A percentile compares a stretch with the other conserved stretches of the same genome.
These are phyloP conservation scores for Diaporthe vexans DNA, from an alignment of 2,329 filamentous ascomycete species.

Conservation along the genomic window DNA sequence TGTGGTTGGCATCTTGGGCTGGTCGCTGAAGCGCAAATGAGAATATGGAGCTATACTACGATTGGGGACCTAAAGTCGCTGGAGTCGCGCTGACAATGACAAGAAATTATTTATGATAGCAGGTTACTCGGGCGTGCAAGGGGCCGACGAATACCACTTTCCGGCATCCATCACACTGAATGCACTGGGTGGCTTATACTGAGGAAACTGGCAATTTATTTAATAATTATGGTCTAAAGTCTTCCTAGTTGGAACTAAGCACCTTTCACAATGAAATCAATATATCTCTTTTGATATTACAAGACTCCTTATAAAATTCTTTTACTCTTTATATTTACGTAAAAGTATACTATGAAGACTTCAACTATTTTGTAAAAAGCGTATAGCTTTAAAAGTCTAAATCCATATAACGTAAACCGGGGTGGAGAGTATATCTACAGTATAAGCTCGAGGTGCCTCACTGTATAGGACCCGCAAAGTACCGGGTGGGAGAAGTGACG, in stretches of 20 bases:
- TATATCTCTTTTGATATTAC: not conserved
- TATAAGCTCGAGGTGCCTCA: not conserved
- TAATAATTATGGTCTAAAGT: not conserved
- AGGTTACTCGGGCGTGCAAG: not conserved
- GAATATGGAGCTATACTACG: not conserved
- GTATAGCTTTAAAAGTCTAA: not conserved
- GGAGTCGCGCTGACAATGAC: not conserved
- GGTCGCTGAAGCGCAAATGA: not conserved
- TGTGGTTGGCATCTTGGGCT: constrained; percentile 28
- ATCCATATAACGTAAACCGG: too few relatives aligned
- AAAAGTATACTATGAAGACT: not conserved
- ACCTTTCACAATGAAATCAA: not conserved
- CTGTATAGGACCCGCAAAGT: not conserved
- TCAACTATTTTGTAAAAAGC: not conserved
- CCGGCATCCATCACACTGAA: not conserved
- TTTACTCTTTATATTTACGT: not conserved
- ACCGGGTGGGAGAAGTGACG: not conserved
- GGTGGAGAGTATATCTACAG: not conserved
- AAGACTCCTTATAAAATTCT: not conserved
- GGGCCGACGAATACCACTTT: not conserved
- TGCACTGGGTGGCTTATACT: not conserved
- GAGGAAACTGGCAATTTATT: not conserved
- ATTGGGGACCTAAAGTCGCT: not conserved
- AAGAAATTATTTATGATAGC: constrained; percentile 14
- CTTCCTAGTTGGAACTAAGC: not conserved